These are phyloP conservation scores for Auriscalpium orientale DNA, from an alignment of 768 basidiomycete species.

Conservation along the genomic window DNA sequence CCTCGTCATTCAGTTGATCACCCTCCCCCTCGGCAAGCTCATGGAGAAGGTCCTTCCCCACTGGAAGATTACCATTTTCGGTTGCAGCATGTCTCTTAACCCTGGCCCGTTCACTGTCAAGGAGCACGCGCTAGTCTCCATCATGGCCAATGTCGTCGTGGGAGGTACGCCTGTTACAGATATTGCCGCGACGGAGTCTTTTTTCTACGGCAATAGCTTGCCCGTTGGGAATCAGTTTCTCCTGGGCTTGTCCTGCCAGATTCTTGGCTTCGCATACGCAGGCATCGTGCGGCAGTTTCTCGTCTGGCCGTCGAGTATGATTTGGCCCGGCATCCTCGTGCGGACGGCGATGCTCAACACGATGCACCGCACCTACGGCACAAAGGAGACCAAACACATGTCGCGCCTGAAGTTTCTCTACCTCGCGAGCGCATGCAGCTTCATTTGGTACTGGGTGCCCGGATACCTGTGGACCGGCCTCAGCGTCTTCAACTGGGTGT, in stretches of 20 bases:
- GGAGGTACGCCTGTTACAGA: slow-evolving; percentile 67
- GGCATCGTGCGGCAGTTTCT: slow-evolving; percentile 74
- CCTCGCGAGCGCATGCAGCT: slow-evolving; percentile 49
- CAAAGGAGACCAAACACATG: slow-evolving; percentile 61
- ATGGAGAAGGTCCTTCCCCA: slow-evolving; percentile 62
- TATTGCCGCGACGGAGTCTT: slow-evolving; percentile 53
- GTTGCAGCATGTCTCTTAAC: slow-evolving; percentile 68
- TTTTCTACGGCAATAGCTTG: slow-evolving; percentile 58
- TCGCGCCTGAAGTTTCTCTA: slow-evolving; percentile 76
- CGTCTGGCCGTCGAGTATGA: slow-evolving; percentile 81
- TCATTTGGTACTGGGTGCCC: slow-evolving; percentile 72
- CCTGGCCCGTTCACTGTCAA: slow-evolving; percentile 87
- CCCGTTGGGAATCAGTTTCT: slow-evolving; percentile 54
- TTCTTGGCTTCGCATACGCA: slow-evolving; percentile 64
- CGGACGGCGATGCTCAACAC: slow-evolving; percentile 84
- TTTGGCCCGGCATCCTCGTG: slow-evolving; percentile 83
- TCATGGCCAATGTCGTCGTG: slow-evolving; percentile 69
- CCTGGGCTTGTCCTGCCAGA: slow-evolving; percentile 56
- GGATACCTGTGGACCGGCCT: slow-evolving; percentile 82
- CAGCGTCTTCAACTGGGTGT: slow-evolving; percentile 84
- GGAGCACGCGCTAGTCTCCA: slow-evolving; percentile 79
- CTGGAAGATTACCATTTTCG: slow-evolving; percentile 57
- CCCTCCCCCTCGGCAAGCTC: slow-evolving; percentile 66
- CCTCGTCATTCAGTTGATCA: slow-evolving; percentile 65
- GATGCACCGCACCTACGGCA: slow-evolving; percentile 69